Conservation (phyloP, 495 filamentous ascomycete species). For the Chaetomium fimeti region DNA sequence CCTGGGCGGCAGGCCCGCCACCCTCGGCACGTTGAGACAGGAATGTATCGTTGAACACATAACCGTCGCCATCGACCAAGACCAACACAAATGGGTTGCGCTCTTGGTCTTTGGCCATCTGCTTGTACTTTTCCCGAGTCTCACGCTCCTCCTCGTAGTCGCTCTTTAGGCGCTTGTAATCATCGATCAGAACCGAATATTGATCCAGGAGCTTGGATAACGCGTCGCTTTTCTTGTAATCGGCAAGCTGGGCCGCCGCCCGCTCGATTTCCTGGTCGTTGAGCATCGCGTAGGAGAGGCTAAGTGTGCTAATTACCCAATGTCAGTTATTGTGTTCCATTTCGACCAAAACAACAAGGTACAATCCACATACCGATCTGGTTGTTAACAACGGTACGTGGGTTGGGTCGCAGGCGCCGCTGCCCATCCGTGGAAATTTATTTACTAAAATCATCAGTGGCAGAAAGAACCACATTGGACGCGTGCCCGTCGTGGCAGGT, state of each 20-base stretch:
- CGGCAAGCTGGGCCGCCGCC: constrained; percentile 20
- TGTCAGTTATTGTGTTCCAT: no score
- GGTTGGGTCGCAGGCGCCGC: constrained; percentile 3
- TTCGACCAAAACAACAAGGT: no score
- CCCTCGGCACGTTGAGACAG: constrained; percentile 54
- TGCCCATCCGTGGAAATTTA: constrained; percentile 3
- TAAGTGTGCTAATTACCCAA: no score
- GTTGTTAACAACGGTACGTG: neutral
- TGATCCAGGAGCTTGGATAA: constrained; percentile 41
- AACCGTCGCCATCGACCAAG: constrained; percentile 62
- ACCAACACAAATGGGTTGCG: constrained; percentile 61
- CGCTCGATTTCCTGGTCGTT: constrained; percentile 21
- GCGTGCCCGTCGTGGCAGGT: neutral
- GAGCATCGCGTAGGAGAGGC: constrained; percentile 10
- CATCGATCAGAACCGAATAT: constrained; percentile 46
- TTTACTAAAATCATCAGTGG: neutral
- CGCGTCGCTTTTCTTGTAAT: constrained; percentile 11
- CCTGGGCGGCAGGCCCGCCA: constrained; percentile 55
- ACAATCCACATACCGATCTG: neutral
- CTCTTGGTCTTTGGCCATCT: constrained; percentile 51
- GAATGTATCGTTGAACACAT: constrained; percentile 59
- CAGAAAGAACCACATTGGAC: neutral
- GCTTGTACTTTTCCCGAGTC: constrained; percentile 53
- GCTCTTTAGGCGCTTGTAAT: constrained; percentile 54
- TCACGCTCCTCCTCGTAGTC: constrained; percentile 60